Conservation (phyloP, 805 yeast genomes). For the Suhomyces pyralidae region DNA sequence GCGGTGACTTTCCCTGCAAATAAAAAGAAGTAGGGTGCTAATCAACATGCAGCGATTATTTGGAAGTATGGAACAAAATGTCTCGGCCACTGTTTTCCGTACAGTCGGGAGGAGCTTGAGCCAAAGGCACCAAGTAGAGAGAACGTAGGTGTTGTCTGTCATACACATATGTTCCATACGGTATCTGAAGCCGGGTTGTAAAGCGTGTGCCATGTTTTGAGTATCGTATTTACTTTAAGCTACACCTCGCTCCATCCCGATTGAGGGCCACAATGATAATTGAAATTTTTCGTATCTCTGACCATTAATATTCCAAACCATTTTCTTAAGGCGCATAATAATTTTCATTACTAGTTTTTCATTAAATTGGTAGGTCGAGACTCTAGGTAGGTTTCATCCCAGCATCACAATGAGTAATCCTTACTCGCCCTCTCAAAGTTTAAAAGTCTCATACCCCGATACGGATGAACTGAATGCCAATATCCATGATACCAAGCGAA, state of each 20-base stretch:
- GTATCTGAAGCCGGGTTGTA: background rate
- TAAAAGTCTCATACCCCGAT: background rate
- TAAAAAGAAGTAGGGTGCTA: background rate
- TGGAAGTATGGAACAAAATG: background rate
- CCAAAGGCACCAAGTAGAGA: background rate
- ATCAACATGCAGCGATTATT: background rate
- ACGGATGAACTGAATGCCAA: background rate
- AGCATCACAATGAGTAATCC: conserved; percentile 1
- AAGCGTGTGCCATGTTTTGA: background rate
- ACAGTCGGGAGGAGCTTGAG: background rate
- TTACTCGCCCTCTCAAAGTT: background rate
- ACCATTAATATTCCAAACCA: background rate
- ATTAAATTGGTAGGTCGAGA: background rate
- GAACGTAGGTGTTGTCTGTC: background rate
- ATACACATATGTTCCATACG: background rate
- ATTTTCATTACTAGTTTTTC: background rate
- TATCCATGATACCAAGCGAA: conserved; percentile 1
- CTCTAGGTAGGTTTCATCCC: background rate
- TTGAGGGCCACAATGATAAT: background rate
- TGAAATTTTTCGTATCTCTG: background rate
- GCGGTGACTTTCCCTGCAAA: background rate
- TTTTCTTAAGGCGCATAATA: background rate
- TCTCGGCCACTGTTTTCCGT: background rate
- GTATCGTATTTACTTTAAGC: background rate
- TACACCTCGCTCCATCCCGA: background rate